phyloP scores from a whole-genome alignment of 164 flowering plant species.

The Saururus chinensis region DNA sequence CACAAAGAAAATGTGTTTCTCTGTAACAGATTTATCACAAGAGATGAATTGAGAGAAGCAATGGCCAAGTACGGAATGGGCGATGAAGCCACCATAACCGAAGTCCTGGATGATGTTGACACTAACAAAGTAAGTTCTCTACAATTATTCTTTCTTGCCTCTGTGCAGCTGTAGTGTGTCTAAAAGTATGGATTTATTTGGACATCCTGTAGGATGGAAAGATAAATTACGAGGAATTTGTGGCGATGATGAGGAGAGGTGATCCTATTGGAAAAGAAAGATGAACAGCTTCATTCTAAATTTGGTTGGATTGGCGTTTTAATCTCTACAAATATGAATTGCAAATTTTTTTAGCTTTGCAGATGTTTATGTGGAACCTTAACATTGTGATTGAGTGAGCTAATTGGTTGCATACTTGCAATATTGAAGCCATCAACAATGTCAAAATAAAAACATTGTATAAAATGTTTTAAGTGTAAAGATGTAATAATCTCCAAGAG shows the following conservation, averaged over 20 bases:
- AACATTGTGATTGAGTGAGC: no score
- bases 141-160: neutral
- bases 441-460: no score
- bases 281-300: neutral
- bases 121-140: conserved; percentile 45
- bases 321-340: no score
- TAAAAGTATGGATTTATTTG: neutral
- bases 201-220: conserved; percentile 50
- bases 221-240: conserved; percentile 79
- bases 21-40: conserved; percentile 58
- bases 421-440: no score
- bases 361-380: no score
- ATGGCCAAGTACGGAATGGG: conserved; percentile 75
- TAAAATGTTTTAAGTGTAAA: no score
- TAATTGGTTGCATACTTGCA: no score
- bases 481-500: no score
- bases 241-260: conserved; percentile 75
- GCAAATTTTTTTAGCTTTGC: no score
- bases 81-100: conserved; percentile 76
- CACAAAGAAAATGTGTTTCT: neutral
- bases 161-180: neutral
- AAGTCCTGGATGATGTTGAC: conserved; percentile 73
- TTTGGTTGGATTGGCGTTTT: no score
- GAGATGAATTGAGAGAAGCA: conserved; percentile 80
- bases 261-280: conserved; percentile 18